phyloP scores from a whole-genome alignment of 305 asterid genomes.

The Fraxinus platypoda region DNA sequence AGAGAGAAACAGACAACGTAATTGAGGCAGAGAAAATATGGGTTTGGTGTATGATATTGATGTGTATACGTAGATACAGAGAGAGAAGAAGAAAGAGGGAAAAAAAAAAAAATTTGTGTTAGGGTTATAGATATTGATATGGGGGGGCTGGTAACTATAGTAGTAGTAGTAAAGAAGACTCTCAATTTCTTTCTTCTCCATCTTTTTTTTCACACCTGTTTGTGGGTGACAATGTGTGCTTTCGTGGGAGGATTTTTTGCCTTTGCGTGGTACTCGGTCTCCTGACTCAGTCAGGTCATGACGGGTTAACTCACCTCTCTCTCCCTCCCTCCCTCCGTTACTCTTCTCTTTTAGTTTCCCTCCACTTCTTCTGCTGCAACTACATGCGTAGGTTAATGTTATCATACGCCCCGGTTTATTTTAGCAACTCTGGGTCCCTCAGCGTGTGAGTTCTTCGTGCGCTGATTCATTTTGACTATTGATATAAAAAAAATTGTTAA shows the following conservation, averaged over 20 bases:
- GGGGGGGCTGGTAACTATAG: slow-evolving; percentile 18
- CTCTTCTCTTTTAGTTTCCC: slow-evolving; percentile 21
- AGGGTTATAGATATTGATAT: slow-evolving; percentile 41
- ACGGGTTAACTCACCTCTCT: slow-evolving; percentile 45
- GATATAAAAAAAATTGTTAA: too few species aligned
- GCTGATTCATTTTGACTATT: not conserved
- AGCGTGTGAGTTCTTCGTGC: not conserved
- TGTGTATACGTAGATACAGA: slow-evolving; percentile 24
- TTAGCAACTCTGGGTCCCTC: slow-evolving; percentile 18
- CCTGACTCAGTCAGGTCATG: slow-evolving; percentile 33
- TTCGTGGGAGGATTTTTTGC: slow-evolving; percentile 29
- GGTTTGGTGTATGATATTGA: not conserved
- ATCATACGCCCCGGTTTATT: slow-evolving; percentile 21
- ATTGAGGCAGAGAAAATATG: slow-evolving; percentile 27
- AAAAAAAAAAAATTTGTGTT: slow-evolving; percentile 25
- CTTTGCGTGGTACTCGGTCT: slow-evolving; percentile 29
- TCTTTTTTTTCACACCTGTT: slow-evolving; percentile 47
- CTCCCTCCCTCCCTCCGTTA: not conserved
- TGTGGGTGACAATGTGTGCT: slow-evolving; percentile 30
- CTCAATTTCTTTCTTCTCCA: slow-evolving; percentile 86
- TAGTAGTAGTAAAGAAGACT: slow-evolving; percentile 46
- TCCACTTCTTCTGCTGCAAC: slow-evolving; percentile 57
- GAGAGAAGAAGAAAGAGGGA: slow-evolving; percentile 23
- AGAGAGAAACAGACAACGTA: not conserved
- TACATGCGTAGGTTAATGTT: slow-evolving; percentile 40